Conservation (phyloP, 176 grass and related monocot genomes). For the Eragrostis curvula region DNA sequence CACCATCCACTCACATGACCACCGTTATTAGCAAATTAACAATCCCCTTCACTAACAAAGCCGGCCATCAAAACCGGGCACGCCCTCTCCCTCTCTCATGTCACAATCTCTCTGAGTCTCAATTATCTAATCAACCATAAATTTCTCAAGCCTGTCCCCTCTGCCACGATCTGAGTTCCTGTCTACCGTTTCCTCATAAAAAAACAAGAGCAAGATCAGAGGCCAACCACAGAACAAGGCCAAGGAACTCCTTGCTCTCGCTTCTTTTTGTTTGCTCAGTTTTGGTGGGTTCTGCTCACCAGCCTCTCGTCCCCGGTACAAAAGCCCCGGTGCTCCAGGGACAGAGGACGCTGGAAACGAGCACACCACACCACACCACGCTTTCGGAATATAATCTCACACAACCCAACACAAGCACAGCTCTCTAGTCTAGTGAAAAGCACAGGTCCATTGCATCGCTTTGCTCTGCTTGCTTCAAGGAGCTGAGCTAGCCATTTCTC, state of each 20-base stretch:
- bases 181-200: slow-evolving; percentile 36
- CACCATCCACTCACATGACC: slow-evolving; percentile 17
- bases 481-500: slow-evolving; percentile 26
- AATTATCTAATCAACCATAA: slow-evolving; percentile 41
- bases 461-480: neutral
- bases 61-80: slow-evolving; percentile 22
- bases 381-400: neutral
- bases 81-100: slow-evolving; percentile 5
- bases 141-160: slow-evolving; percentile 36
- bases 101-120: slow-evolving; percentile 16
- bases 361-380: neutral
- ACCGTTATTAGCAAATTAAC: slow-evolving; percentile 1
- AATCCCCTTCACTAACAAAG: neutral
- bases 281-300: slow-evolving; percentile 45
- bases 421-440: neutral
- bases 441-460: slow-evolving; percentile 29
- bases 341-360: slow-evolving; percentile 15
- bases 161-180: slow-evolving; percentile 41
- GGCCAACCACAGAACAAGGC: slow-evolving; percentile 15
- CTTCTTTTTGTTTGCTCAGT: slow-evolving; percentile 40
- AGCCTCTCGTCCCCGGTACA: slow-evolving; percentile 35
- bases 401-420: slow-evolving; percentile 19
- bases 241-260: neutral
- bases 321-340: slow-evolving; percentile 29
- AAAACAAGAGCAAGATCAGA: slow-evolving; percentile 29